Percentiles rank a stretch among this genome's conserved stretches.
Evolutionary conservation across 306 rosid species (phyloP).

Genomic region (Albizia julibrissin): DNA sequence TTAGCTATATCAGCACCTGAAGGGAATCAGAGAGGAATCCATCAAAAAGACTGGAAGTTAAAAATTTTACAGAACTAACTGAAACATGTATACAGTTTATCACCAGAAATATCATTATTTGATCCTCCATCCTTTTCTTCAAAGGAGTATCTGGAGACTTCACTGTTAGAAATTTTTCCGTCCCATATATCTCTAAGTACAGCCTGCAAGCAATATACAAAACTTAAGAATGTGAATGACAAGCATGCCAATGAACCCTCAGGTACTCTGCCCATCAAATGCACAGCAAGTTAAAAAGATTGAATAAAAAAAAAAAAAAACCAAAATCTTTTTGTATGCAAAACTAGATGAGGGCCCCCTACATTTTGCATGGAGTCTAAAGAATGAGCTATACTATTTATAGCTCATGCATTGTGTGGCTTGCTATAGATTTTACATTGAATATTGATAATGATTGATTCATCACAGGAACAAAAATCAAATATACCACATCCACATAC

Average conservation of each 20-base stretch:
- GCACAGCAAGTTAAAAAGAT: constrained; percentile 4
- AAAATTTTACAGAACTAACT: neutral
- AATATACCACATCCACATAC: constrained; percentile 40
- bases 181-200: constrained; percentile 58
- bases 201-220: constrained; percentile 46
- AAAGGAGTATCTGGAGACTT: constrained; percentile 35
- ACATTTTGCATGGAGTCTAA: neutral
- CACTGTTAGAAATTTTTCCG: constrained; percentile 62
- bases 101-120: constrained; percentile 47
- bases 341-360: neutral
- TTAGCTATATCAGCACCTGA: constrained; percentile 42
- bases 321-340: neutral
- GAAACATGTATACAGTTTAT: constrained; percentile 15
- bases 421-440: neutral
- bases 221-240: constrained; percentile 13
- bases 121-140: constrained; percentile 47
- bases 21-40: neutral
- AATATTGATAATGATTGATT: neutral
- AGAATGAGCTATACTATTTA: neutral
- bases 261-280: neutral
- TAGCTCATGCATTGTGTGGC: neutral
- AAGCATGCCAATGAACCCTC: constrained; percentile 2
- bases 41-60: constrained; percentile 15
- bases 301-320: neutral
- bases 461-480: neutral